Evolutionary conservation across 305 asterid species (phyloP), one percentile per base, ranked within the genome.

Genomic region (Fraxinus albicans): DNA sequence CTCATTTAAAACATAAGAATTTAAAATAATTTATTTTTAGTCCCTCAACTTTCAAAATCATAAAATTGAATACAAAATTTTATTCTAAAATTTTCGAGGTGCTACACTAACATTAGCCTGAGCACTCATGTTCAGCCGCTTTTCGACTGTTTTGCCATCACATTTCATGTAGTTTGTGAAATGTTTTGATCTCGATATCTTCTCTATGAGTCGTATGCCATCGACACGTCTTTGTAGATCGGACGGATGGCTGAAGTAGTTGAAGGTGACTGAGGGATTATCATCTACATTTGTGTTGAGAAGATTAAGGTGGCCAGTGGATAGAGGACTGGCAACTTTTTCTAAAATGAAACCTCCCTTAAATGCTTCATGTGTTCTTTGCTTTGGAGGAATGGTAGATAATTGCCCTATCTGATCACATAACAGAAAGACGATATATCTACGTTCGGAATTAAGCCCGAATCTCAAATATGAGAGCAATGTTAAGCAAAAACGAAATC

Each of bases 191-290:
- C 36, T 89, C 33, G 88, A 84, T 29, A 94, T 85, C 88, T 91
- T 93, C 90, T 96, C 95, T 25, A 89, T 84, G 1, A 91, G 35
- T 23, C 17, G 97, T 8, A 96, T 84, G 1, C 98, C 98, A 3
- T 91, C 86, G 2, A 93, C 98, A 15, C 99, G 94, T 76, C 76
- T 79, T 8, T 86, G 89, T 6, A 93, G 27, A 76, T 96, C 99
- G 3, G 72, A 88, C 0, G 97, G 99, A 58, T 96, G 98, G 85
- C 87, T 88, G 90, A 94, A 94, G 90, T 96, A 96, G 89, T 96
- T 96, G 93, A 96, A 96, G 44, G 99, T 96, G 90, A 96, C 47
- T 8, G 91, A 82, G 4, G 98, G 99, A 88, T 96, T 96, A 80
- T 93, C 96, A 2, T 92, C 93, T 0, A 91, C 70, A 13, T 93